These are phyloP conservation scores for Apiospora pterosperma DNA, from an alignment of 2,329 filamentous ascomycete species.

Conservation along the genomic window DNA sequence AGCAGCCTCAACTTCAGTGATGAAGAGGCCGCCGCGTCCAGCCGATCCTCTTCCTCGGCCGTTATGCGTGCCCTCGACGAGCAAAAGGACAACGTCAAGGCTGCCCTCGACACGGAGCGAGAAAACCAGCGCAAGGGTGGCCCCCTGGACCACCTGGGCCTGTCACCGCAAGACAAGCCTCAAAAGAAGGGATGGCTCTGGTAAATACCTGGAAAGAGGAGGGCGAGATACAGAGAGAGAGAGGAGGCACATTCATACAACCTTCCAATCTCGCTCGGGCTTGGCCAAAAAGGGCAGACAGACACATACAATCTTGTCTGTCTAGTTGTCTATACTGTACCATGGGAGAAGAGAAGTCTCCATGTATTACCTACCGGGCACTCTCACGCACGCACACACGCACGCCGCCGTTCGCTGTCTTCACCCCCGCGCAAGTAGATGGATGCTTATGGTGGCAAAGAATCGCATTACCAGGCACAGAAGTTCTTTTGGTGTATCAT, in stretches of 20 bases:
- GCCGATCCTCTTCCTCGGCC: conserved; percentile 15
- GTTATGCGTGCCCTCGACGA: conserved; percentile 29
- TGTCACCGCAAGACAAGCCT: conserved; percentile 26
- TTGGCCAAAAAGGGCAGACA: neutral
- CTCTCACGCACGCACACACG: neutral
- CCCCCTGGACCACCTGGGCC: conserved; percentile 46
- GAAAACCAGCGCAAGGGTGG: conserved; percentile 49
- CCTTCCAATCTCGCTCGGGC: neutral
- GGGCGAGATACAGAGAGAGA: neutral
- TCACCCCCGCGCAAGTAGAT: neutral
- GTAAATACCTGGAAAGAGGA: conserved; percentile 17
- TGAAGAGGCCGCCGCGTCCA: conserved; percentile 28
- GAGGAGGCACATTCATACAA: neutral
- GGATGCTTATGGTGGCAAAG: neutral
- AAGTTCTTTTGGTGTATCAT: neutral
- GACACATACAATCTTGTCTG: neutral
- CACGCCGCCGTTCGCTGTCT: neutral
- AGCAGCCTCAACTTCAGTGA: conserved; percentile 19
- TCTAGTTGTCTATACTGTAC: neutral
- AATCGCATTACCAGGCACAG: neutral
- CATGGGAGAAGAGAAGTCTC: neutral
- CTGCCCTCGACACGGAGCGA: conserved; percentile 46
- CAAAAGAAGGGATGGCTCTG: conserved; percentile 49
- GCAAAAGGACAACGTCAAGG: conserved; percentile 36
- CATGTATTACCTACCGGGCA: neutral